phyloP scores from a whole-genome alignment of 1,139 yeast genomes.

The Geotrichum reessii region DNA sequence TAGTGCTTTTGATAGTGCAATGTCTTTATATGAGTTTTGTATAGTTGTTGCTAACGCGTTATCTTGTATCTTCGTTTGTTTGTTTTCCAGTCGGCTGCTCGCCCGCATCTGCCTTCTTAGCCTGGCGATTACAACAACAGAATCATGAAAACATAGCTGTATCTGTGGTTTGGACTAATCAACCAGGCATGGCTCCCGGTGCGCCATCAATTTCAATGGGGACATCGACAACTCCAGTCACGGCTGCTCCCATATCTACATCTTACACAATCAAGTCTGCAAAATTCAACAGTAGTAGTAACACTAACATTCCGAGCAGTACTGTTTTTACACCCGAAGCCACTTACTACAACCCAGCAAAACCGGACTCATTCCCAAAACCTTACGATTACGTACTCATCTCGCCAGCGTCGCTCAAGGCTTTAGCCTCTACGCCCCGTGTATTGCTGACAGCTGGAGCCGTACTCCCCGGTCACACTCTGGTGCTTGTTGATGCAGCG shows the following conservation, averaged over 20 bases:
- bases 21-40: not conserved
- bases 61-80: not conserved
- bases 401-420: conserved; percentile 29
- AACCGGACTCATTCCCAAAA: conserved; percentile 10
- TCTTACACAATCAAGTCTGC: conserved; percentile 24
- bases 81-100: conserved; percentile 26
- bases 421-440: conserved; percentile 20
- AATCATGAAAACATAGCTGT: not conserved
- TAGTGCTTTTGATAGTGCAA: too few species aligned
- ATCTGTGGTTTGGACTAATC: conserved; percentile 22
- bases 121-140: conserved; percentile 28
- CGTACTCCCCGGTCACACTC: conserved; percentile 28
- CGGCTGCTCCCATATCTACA: conserved; percentile 5
- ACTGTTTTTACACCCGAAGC: conserved; percentile 10
- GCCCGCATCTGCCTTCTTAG: conserved; percentile 26
- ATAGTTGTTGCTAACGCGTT: not conserved
- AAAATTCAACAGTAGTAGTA: conserved; percentile 25
- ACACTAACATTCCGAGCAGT: conserved; percentile 18
- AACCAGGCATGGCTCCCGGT: conserved; percentile 21
- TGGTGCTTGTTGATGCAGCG: conserved; percentile 32
- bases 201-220: conserved; percentile 11
- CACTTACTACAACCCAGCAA: conserved; percentile 15
- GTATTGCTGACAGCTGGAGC: conserved; percentile 9
- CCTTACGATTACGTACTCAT: conserved; percentile 30
- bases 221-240: conserved; percentile 3